phyloP scores from a whole-genome alignment of 768 basidiomycete species.

The Leccinum boreale region DNA sequence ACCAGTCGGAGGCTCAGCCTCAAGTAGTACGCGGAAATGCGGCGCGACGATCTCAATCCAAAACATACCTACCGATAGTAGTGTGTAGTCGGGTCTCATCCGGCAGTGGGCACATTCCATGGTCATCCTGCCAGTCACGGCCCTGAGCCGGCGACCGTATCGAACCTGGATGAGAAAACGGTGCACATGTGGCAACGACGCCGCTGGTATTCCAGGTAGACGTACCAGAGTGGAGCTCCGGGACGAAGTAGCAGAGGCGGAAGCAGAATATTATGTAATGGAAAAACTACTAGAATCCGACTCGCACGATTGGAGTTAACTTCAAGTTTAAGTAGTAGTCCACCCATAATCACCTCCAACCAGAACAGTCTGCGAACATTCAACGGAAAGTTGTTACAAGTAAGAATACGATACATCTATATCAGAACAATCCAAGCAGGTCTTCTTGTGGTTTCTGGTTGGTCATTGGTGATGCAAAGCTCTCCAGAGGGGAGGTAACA shows the following conservation, averaged over 20 bases:
- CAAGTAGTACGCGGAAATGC: too few relatives aligned
- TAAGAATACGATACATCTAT: conserved; percentile 1
- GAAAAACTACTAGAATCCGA: not conserved
- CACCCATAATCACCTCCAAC: not conserved
- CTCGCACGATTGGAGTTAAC: not conserved
- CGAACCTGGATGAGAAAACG: not conserved
- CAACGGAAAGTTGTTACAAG: not conserved
- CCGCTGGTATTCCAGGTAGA: not conserved
- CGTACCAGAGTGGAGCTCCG: not conserved
- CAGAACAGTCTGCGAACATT: not conserved
- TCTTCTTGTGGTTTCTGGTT: conserved; percentile 45
- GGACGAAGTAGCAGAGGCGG: not conserved
- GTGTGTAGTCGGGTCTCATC: not conserved
- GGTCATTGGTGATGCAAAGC: conserved; percentile 16
- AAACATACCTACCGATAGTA: too few relatives aligned
- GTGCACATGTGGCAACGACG: not conserved
- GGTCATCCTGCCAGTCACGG: not conserved
- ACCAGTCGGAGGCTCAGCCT: not conserved
- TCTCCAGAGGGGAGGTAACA: conserved; percentile 21
- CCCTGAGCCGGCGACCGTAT: not conserved
- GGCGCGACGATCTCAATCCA: not conserved
- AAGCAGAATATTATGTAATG: not conserved
- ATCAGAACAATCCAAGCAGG: conserved; percentile 53
- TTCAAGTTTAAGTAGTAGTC: too few relatives aligned
- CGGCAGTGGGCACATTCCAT: not conserved